These are phyloP conservation scores for Vaccinium macrocarpon DNA, from an alignment of 148 eudicot genomes.

Conservation along the genomic window DNA sequence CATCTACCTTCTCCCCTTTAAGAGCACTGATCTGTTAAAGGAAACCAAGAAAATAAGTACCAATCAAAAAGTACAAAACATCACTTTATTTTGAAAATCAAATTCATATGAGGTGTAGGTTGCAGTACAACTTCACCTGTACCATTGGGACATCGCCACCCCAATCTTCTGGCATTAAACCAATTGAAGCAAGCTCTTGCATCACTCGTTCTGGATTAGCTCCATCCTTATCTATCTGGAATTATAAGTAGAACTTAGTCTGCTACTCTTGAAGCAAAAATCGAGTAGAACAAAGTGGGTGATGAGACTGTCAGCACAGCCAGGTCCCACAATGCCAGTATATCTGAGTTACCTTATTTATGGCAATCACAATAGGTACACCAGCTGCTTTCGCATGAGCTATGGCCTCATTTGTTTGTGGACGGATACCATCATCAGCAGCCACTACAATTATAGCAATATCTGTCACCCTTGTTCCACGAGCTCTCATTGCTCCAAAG, in stretches of 20 bases:
- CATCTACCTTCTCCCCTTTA: conserved; percentile 85
- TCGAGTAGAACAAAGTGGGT: background rate
- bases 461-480: conserved; percentile 97
- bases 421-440: conserved; percentile 97
- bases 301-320: background rate
- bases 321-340: background rate
- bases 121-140: conserved; percentile 44
- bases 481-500: conserved; percentile 99
- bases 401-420: conserved; percentile 93
- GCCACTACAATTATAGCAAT: conserved; percentile 95
- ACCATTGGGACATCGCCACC: conserved; percentile 94
- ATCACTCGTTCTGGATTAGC: conserved; percentile 91
- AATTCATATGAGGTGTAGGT: background rate
- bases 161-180: conserved; percentile 96
- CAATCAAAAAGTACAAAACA: background rate
- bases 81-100: background rate
- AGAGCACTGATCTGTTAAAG: conserved; percentile 88
- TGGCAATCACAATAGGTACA: conserved; percentile 89
- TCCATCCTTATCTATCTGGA: conserved; percentile 94
- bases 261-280: background rate
- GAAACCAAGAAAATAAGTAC: background rate
- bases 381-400: conserved; percentile 99
- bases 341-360: conserved; percentile 70
- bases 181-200: conserved; percentile 94
- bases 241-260: conserved; percentile 9